Evolutionary conservation across 495 filamentous ascomycete genomes (phyloP).

Genomic region (Penicillium canariense): DNA sequence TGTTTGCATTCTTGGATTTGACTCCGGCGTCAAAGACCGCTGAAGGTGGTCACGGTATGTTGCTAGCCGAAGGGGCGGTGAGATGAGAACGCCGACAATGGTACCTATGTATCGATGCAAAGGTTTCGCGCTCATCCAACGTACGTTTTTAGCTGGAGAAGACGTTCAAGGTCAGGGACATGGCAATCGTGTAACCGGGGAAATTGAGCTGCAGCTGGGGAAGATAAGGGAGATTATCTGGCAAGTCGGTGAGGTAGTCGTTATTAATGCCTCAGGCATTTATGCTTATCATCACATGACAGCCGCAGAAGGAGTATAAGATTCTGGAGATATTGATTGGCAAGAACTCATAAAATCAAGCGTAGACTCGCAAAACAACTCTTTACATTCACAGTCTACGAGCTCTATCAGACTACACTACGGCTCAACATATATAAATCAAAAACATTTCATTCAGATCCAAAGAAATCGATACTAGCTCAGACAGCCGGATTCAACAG

Average conservation of each 20-base stretch:
- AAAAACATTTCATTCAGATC: not conserved
- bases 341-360: no score
- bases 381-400: no score
- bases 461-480: not conserved
- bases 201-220: slow-evolving; percentile 12
- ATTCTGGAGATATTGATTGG: no score
- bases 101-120: not conserved
- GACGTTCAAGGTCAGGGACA: not conserved
- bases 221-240: slow-evolving; percentile 23
- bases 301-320: no score
- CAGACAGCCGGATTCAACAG: not conserved
- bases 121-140: slow-evolving; percentile 1
- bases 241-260: slow-evolving; percentile 7
- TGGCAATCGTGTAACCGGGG: not conserved
- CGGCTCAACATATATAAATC: no score
- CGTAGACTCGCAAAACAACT: no score
- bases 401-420: no score
- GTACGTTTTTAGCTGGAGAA: not conserved
- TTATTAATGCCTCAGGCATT: slow-evolving; percentile 8
- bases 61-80: not conserved
- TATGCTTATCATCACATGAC: slow-evolving; percentile 5
- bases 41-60: not conserved
- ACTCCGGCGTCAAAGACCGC: not conserved
- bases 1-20: slow-evolving; percentile 1
- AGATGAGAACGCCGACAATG: not conserved